These are phyloP conservation scores for Colletotrichum somersetense DNA, from an alignment of 2,329 filamentous ascomycete species.

Conservation along the genomic window DNA sequence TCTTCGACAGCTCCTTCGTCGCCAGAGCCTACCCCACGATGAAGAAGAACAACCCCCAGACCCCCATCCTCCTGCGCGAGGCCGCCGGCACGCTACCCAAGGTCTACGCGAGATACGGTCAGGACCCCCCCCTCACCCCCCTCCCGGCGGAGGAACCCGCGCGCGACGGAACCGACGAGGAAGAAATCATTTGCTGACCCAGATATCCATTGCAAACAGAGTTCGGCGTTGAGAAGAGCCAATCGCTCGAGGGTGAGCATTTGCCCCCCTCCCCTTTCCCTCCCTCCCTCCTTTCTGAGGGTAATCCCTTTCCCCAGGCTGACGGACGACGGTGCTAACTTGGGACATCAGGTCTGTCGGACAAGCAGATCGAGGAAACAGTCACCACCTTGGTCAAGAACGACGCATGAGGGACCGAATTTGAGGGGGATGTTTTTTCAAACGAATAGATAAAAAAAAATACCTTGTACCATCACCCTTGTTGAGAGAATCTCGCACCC, in stretches of 20 bases:
- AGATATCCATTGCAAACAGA: conserved; percentile 52
- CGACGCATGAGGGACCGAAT: conserved; percentile 26
- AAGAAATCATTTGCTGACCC: conserved; percentile 42
- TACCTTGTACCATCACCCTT: conserved; percentile 32
- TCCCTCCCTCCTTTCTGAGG: conserved; percentile 48
- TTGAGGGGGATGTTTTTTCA: not conserved
- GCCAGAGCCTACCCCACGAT: conserved; percentile 94
- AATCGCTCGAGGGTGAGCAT: conserved; percentile 63
- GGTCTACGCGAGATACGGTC: conserved; percentile 94
- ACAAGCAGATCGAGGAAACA: conserved; percentile 72
- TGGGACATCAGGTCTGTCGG: conserved; percentile 60
- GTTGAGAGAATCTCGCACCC: conserved; percentile 18
- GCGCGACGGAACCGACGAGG: not conserved
- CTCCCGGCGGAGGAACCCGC: not conserved
- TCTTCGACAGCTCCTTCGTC: conserved; percentile 80
- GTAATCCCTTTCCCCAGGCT: not conserved
- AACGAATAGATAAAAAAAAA: conserved; percentile 12
- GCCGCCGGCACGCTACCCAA: conserved; percentile 85
- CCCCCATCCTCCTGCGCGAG: conserved; percentile 94
- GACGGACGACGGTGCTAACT: conserved; percentile 8
- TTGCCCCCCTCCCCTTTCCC: conserved; percentile 38
- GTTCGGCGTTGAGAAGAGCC: conserved; percentile 68
- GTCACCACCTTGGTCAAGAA: conserved; percentile 67
- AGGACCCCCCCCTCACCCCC: conserved; percentile 47
- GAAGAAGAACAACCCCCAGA: conserved; percentile 98